Conservation (phyloP, 1,139 yeast genomes). For the Pichia sp. region DNA sequence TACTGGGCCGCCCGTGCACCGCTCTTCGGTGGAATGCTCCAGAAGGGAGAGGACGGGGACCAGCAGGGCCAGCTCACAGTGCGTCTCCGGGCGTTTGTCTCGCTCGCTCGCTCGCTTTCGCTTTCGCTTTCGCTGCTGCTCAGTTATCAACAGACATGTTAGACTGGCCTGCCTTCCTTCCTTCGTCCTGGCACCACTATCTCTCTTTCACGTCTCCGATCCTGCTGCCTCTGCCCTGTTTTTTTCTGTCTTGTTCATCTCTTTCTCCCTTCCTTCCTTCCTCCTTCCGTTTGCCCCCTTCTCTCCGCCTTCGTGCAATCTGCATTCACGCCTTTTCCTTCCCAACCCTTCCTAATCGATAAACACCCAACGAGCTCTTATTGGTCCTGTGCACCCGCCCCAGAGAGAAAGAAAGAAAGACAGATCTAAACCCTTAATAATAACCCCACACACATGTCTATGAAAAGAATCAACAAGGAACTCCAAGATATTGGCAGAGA, state of each 20-base stretch:
- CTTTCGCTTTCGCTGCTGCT: not conserved
- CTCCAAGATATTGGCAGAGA: conserved; percentile 95
- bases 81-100: too few species aligned
- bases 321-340: not conserved
- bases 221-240: not conserved
- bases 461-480: conserved; percentile 94
- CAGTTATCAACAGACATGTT: not conserved
- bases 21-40: not conserved
- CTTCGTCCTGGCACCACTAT: not conserved
- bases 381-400: not conserved
- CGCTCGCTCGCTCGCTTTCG: too few species aligned
- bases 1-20: not conserved
- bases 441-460: conserved; percentile 51
- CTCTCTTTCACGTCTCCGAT: not conserved
- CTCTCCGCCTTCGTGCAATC: not conserved
- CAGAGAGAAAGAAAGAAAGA: not conserved
- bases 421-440: not conserved
- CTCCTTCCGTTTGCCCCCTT: not conserved
- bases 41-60: not conserved
- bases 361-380: not conserved
- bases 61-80: too few species aligned
- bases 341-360: not conserved
- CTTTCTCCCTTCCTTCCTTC: not conserved
- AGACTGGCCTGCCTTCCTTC: not conserved
- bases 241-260: not conserved